phyloP scores from a whole-genome alignment of 179 eudicot species.

The Silene noctiflora region DNA sequence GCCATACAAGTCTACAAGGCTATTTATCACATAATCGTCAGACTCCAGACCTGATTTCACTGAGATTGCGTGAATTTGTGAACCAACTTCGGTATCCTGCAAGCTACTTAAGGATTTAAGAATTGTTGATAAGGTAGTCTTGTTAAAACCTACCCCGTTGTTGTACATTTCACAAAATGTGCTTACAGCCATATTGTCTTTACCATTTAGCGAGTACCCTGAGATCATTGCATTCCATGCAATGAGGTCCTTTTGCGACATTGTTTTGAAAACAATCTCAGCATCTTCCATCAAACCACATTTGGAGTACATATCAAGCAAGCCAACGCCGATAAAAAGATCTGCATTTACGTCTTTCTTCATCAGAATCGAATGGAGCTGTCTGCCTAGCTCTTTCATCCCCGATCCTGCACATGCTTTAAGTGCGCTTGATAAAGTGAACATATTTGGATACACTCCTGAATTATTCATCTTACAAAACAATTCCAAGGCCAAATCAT shows the following conservation, averaged over 20 bases:
- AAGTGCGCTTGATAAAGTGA: conserved; percentile 75
- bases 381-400: conserved; percentile 47
- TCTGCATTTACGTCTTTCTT: conserved; percentile 55
- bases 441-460: conserved; percentile 54
- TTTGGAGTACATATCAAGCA: conserved; percentile 76
- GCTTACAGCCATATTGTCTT: conserved; percentile 41
- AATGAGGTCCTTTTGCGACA: conserved; percentile 53
- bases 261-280: conserved; percentile 41
- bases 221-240: conserved; percentile 72
- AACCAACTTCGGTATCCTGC: conserved; percentile 37
- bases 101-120: conserved; percentile 57
- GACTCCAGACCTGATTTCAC: conserved; percentile 50
- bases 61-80: conserved; percentile 59
- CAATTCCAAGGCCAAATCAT: conserved; percentile 54
- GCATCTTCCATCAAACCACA: conserved; percentile 57
- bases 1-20: conserved; percentile 65
- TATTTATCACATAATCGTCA: conserved; percentile 51
- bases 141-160: conserved; percentile 46
- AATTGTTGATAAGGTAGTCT: conserved; percentile 55
- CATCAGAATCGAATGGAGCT: conserved; percentile 56
- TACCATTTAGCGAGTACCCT: conserved; percentile 51
- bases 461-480: conserved; percentile 51
- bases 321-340: conserved; percentile 53
- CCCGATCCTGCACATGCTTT: conserved; percentile 70
- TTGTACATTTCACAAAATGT: conserved; percentile 44